Evolutionary conservation across 1,139 yeast genomes (phyloP), one percentile per base, ranked within the genome.

Genomic region (Geotrichum bryndzae): DNA sequence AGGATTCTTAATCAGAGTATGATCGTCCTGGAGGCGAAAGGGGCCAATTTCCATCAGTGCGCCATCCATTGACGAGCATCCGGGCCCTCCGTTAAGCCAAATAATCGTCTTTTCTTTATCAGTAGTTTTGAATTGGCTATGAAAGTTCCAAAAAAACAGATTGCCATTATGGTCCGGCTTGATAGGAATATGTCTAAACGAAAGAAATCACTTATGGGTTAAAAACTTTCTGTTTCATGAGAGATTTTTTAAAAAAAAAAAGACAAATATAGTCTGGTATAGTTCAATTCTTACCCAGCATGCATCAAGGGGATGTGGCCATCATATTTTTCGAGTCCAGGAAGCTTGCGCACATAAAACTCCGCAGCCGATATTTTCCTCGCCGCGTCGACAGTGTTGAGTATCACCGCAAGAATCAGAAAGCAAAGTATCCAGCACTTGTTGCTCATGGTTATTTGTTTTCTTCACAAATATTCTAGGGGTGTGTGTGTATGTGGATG

Each of bases 61-160:
- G 2, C 99, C 99, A 74, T 94, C 99, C 95, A 94, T 85, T 0
- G 97, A 90, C 2, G 97, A 90, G 73, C 99, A 94, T 0, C 99
- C 99, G 2, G 81, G 81, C 1, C 82, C 82, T 53, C 99, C 99
- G 73, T 95, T 94, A 38, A 94, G 80, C 99, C 99, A 94, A 63
- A 91, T 65, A 11, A 77, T 66, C 5, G 76, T 75, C 54, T 71
- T 67, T 38, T 67, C 72, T 33, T 64, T 63, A 46, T 71, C 72
- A 7, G 63, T 58, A 8, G 72, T 69, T 25, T 69, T 65, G 57
- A 68, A 71, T 59, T 71, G 68, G 41, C 74, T 71, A 31, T 69
- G 72, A 35, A 76, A 72, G 58, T 73, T 73, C 97, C 97, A 91
- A 73, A 91, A 94, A 73, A 88, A 94, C 72, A 90, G 82, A 67